Evolutionary conservation across 495 filamentous ascomycete species (phyloP).

Genomic region (Podospora tetraspora): DNA sequence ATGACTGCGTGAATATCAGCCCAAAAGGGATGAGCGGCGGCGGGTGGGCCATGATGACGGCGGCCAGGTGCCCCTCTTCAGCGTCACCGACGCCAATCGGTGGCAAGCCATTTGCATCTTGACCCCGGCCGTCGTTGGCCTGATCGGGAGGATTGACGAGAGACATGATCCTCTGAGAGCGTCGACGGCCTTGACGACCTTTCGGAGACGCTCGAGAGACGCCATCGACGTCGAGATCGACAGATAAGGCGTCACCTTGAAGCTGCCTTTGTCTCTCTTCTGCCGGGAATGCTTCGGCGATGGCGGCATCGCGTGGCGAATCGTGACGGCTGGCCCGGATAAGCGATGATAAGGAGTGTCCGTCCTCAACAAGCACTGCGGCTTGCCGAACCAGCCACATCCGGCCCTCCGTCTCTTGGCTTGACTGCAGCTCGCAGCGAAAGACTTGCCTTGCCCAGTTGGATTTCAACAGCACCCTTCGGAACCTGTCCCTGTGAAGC

Average conservation of each 20-base stretch:
- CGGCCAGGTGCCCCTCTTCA: constrained; percentile 3
- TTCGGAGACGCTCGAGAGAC: background rate
- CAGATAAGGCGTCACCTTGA: background rate
- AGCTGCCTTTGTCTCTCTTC: background rate
- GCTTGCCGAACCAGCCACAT: constrained; percentile 10
- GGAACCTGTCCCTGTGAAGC: background rate
- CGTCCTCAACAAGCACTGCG: background rate
- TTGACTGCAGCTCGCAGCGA: background rate
- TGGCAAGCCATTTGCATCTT: constrained; percentile 12
- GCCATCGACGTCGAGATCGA: background rate
- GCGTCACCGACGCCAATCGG: constrained; percentile 21
- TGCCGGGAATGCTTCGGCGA: background rate
- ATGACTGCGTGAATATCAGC: background rate
- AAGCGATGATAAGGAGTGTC: background rate
- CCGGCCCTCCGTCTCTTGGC: constrained; percentile 8
- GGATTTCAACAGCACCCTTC: background rate
- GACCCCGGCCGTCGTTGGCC: constrained; percentile 1
- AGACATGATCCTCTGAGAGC: background rate
- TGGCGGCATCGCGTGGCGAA: background rate
- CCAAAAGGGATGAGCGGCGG: background rate
- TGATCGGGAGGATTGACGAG: background rate
- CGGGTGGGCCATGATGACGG: background rate
- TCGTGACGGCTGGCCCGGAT: background rate
- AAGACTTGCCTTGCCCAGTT: background rate
- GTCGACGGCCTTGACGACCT: background rate